Conservation (phyloP, 371 early-diverging fungal genomes). For the Choanephora cucurbitarum region DNA sequence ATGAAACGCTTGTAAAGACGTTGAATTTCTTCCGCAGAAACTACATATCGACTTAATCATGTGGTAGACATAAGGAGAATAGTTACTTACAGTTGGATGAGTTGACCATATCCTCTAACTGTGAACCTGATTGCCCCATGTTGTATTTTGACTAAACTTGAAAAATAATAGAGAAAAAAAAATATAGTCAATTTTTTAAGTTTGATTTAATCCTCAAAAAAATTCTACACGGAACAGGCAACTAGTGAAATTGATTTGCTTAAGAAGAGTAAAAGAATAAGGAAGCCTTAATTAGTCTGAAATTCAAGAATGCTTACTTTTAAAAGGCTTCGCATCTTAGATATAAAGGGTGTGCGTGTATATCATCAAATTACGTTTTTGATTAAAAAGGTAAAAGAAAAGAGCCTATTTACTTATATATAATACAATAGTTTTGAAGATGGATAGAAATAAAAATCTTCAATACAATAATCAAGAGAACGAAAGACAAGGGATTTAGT, state of each 20-base stretch:
- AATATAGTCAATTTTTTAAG: background rate
- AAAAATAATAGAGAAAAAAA: constrained; percentile 4
- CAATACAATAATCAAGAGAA: background rate
- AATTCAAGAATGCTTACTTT: too few relatives aligned
- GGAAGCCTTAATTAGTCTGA: too few relatives aligned
- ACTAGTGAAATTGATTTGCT: too few relatives aligned
- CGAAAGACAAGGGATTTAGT: constrained; percentile 50
- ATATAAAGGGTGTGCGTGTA: too few relatives aligned
- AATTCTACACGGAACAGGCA: too few relatives aligned
- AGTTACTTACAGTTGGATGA: constrained; percentile 48
- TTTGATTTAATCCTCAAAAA: too few relatives aligned
- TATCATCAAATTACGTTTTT: too few relatives aligned
- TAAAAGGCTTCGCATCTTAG: too few relatives aligned
- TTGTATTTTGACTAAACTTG: background rate
- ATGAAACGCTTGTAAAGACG: constrained; percentile 96
- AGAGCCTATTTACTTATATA: background rate
- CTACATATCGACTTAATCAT: constrained; percentile 26
- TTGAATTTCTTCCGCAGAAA: constrained; percentile 93
- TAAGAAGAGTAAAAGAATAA: too few relatives aligned
- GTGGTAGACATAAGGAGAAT: too few relatives aligned
- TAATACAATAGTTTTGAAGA: background rate
- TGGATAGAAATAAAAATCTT: too few relatives aligned
- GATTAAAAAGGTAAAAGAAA: background rate
- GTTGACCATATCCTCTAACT: constrained; percentile 57
- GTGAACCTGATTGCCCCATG: constrained; percentile 52